Base-by-base conservation (phyloP, 768 basidiomycete species). In the Inosperma sp. region DNA sequence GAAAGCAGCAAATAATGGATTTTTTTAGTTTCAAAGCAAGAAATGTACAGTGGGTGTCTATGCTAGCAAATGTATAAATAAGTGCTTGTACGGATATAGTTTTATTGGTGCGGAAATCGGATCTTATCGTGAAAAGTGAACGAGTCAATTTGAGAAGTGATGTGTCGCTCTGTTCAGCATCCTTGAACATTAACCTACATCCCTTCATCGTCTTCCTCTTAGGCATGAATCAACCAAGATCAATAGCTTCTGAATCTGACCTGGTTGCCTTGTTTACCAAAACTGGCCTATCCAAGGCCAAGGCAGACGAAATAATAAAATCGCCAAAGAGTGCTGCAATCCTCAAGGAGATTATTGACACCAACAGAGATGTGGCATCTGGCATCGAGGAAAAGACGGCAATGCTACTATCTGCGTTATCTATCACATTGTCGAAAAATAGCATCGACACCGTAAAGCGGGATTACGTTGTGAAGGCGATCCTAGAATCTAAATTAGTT, bases 271-370 rank as follows among this genome's bases (percentile, higher is more conserved):
- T 86, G 30, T 93, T 94, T 74, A 79, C 83, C 64, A 78, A 83
- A 30, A 84, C 93, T 50, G 90, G 89, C 21, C 72, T 96, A 36
- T 73, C 84, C 34, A 76, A 81, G 52, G 70, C 84, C 46, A 90
- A 92, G 65, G 88, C 93, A 1, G 76, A 78, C 8, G 92, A 96
- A 60, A 86, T 88, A 4, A 81, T 83, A 29, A 89, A 92, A 64
- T 86, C 78, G 52, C 72, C 85, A 3, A 95, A 91, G 72, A 81
- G 80, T 61, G 86, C 90, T 5, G 65, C 76, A 3, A 71, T 83
- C 16, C 75, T 94, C 50, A 82, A 80, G 59, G 78, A 78, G 19
- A 77, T 94, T 44, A 83, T 93, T 53, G 78, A 82, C 42, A 71
- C 68, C 42, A 72, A 83, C 60, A 64, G 71, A 7, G 70, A 82